Conservation (phyloP, 208 protist species). For the Angomonas deanei region DNA sequence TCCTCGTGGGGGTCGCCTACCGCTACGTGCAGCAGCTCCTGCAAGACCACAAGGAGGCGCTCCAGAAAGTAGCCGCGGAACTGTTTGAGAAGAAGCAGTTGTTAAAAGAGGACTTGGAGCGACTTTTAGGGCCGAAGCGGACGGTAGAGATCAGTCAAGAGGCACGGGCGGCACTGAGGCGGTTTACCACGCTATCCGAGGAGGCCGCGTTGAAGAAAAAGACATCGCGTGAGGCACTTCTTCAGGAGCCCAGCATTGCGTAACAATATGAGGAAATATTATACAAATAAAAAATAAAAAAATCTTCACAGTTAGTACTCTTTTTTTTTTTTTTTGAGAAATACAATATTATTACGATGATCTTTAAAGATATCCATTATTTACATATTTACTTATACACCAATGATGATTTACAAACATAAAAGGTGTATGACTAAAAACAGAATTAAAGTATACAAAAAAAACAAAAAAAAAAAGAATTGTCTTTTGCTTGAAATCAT, state of each 20-base stretch:
- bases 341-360: conserved; percentile 1
- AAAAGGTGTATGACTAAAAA: too few relatives aligned
- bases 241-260: neutral
- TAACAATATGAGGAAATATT: neutral
- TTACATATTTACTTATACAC: too few relatives aligned
- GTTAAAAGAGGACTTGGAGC: conserved; percentile 58
- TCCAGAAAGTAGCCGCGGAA: conserved; percentile 35
- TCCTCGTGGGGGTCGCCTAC: conserved; percentile 47
- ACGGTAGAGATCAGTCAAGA: conserved; percentile 20
- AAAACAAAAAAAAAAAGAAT: neutral
- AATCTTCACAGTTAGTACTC: neutral
- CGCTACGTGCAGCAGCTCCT: conserved; percentile 47
- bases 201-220: conserved; percentile 22
- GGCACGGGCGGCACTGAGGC: conserved; percentile 35
- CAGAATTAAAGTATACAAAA: too few relatives aligned
- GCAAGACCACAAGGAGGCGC: conserved; percentile 20
- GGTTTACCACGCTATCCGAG: conserved; percentile 50
- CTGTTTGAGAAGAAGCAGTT: conserved; percentile 74
- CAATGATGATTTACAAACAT: too few relatives aligned
- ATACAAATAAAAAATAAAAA: neutral
- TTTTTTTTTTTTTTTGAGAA: neutral
- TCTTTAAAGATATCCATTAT: too few relatives aligned
- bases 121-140: conserved; percentile 41
- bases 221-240: conserved; percentile 18
- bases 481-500: neutral